phyloP scores from a whole-genome alignment of 2,329 filamentous ascomycete species.

The Byssothecium circinans region DNA sequence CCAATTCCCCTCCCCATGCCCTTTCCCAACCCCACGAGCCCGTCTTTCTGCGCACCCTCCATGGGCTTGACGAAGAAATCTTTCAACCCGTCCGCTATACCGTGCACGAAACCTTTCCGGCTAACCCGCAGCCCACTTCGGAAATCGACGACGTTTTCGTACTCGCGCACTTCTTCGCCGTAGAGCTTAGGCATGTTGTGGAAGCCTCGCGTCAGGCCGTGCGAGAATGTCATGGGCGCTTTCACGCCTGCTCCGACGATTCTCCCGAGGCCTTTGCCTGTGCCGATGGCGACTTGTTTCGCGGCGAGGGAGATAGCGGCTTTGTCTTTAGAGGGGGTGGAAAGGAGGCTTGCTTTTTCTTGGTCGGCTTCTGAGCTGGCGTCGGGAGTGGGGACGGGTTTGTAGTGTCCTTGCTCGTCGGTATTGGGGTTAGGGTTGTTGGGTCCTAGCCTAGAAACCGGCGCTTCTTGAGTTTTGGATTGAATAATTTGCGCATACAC shows the following conservation, averaged over 20 bases:
- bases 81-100: conserved; percentile 76
- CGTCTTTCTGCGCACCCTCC: conserved; percentile 64
- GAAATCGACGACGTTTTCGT: conserved; percentile 74
- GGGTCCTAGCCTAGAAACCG: background rate
- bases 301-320: conserved; percentile 8
- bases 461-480: background rate
- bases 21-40: conserved; percentile 67
- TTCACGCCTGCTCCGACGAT: conserved; percentile 72
- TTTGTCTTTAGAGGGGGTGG: background rate
- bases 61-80: conserved; percentile 78
- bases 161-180: conserved; percentile 74
- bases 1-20: conserved; percentile 77
- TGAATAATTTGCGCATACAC: background rate
- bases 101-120: conserved; percentile 72
- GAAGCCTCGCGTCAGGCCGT: conserved; percentile 79
- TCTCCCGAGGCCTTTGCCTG: conserved; percentile 66
- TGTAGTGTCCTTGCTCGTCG: background rate
- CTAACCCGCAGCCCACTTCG: conserved; percentile 73
- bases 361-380: background rate
- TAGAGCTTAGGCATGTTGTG: conserved; percentile 83
- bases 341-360: background rate
- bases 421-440: background rate
- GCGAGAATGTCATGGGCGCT: conserved; percentile 77
- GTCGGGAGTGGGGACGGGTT: background rate
- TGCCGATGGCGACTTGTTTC: conserved; percentile 61